These are phyloP conservation scores for Aspergillus candidus DNA, from an alignment of 2,329 filamentous ascomycete species.

Conservation along the genomic window DNA sequence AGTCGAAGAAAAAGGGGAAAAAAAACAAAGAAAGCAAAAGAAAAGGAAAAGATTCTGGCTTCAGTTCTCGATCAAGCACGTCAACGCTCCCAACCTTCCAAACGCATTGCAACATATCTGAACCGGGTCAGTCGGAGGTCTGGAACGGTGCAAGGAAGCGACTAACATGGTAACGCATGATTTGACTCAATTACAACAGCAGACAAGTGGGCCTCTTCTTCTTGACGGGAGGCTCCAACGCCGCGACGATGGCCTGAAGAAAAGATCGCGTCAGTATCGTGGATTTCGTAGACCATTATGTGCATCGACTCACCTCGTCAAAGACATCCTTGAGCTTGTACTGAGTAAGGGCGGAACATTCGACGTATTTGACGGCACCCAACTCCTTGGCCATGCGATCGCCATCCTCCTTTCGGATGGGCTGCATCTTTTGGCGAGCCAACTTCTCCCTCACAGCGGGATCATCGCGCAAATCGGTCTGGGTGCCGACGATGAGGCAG, in stretches of 20 bases:
- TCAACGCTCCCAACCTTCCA: too few relatives aligned
- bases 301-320: slow-evolving; percentile 68
- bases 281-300: background rate
- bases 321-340: slow-evolving; percentile 99
- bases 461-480: slow-evolving; percentile 93
- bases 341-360: slow-evolving; percentile 96
- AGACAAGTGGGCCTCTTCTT: slow-evolving; percentile 65
- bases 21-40: too few relatives aligned
- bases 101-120: too few relatives aligned
- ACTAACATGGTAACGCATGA: slow-evolving; percentile 8
- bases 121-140: background rate
- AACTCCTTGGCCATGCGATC: slow-evolving; percentile 95
- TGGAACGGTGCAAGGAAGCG: background rate
- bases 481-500: slow-evolving; percentile 94
- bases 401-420: slow-evolving; percentile 85
- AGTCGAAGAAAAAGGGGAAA: too few relatives aligned
- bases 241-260: slow-evolving; percentile 82
- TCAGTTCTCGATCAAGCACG: too few relatives aligned
- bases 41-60: too few relatives aligned
- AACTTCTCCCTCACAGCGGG: slow-evolving; percentile 82
- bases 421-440: slow-evolving; percentile 90
- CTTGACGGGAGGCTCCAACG: slow-evolving; percentile 80
- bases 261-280: slow-evolving; percentile 3
- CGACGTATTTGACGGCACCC: slow-evolving; percentile 97
- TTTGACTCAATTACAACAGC: slow-evolving; percentile 51